Evolutionary conservation across 257 asterid species (phyloP).

Genomic region (Salvia hispanica): DNA sequence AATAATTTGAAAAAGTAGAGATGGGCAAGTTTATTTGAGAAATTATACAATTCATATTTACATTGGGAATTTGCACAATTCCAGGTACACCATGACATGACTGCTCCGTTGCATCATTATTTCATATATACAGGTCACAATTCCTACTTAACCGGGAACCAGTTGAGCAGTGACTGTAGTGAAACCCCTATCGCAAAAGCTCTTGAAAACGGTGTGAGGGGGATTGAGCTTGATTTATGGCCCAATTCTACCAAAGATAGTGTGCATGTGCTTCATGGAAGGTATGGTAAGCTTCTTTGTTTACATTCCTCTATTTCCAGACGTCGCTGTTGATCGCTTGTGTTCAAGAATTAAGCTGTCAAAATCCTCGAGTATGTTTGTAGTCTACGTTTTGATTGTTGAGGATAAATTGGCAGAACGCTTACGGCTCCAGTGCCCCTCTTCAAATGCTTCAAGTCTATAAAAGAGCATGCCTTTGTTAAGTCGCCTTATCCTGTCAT

Average conservation of each 20-base stretch:
- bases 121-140: slow-evolving; percentile 95
- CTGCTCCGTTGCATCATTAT: slow-evolving; percentile 93
- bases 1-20: not conserved
- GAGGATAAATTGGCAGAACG: slow-evolving; percentile 57
- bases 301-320: not conserved
- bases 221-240: slow-evolving; percentile 92
- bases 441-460: slow-evolving; percentile 69
- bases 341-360: no score
- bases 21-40: slow-evolving; percentile 1
- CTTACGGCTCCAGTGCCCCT: slow-evolving; percentile 83
- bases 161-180: slow-evolving; percentile 87
- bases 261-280: slow-evolving; percentile 91
- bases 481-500: slow-evolving; percentile 82
- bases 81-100: slow-evolving; percentile 98
- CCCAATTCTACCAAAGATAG: slow-evolving; percentile 79
- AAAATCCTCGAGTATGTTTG: no score
- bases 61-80: slow-evolving; percentile 36
- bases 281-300: slow-evolving; percentile 55
- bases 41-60: slow-evolving; percentile 24
- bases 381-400: not conserved
- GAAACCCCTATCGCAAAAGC: slow-evolving; percentile 78
- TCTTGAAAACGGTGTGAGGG: slow-evolving; percentile 86
- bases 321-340: no score
- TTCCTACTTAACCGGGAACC: slow-evolving; percentile 93
- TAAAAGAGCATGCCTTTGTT: slow-evolving; percentile 75